These are phyloP conservation scores for Aspergillus fumigatus DNA, from an alignment of 2,329 filamentous ascomycete species.

Conservation along the genomic window DNA sequence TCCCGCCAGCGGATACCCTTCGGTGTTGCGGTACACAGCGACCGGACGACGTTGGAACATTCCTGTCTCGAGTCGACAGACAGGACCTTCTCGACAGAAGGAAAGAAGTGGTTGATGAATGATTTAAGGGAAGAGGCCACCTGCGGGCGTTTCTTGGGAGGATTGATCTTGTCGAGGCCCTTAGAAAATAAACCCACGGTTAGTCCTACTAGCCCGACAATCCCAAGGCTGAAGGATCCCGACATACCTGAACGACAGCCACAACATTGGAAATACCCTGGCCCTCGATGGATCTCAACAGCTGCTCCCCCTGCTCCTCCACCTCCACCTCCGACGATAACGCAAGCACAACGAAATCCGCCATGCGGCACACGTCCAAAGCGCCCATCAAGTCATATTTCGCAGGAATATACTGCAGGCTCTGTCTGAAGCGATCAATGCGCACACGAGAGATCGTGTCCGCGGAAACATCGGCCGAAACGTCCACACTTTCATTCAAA, in stretches of 20 bases:
- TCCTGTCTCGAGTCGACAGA: constrained; percentile 86
- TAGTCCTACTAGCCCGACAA: not conserved
- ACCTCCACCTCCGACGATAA: constrained; percentile 73
- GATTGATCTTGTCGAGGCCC: constrained; percentile 70
- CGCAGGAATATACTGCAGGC: constrained; percentile 75
- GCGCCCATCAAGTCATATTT: constrained; percentile 70
- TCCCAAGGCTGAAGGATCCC: not conserved
- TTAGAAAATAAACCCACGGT: constrained; percentile 15
- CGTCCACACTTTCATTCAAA: constrained; percentile 75
- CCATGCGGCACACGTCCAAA: constrained; percentile 78
- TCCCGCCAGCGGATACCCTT: constrained; percentile 96
- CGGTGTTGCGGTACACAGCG: constrained; percentile 83
- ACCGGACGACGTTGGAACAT: constrained; percentile 83
- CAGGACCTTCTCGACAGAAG: constrained; percentile 84
- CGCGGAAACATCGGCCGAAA: constrained; percentile 60
- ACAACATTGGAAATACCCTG: constrained; percentile 94
- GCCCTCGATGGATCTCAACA: constrained; percentile 81
- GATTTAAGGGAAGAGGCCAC: constrained; percentile 81
- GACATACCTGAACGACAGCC: constrained; percentile 63
- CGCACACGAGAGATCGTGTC: constrained; percentile 60
- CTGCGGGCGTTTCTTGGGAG: constrained; percentile 70
- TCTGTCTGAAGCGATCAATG: constrained; percentile 92
- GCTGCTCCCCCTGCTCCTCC: constrained; percentile 76
- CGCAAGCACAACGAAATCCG: constrained; percentile 86
- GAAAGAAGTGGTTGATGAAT: constrained; percentile 92